These are phyloP conservation scores for Favolaschia claudopus DNA, from an alignment of 768 basidiomycete species.

Conservation along the genomic window DNA sequence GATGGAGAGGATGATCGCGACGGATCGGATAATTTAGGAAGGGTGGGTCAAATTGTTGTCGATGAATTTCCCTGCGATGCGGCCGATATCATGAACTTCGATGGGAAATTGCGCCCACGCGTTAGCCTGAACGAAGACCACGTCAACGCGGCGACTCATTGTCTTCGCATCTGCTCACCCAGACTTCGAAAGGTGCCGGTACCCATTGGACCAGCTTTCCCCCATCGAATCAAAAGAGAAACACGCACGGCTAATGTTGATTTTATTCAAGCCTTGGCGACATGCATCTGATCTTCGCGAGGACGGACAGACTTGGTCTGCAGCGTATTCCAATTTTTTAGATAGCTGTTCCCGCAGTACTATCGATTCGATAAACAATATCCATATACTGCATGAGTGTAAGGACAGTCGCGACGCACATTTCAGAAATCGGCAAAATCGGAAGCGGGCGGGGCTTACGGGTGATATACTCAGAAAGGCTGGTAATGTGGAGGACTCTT, in stretches of 20 bases:
- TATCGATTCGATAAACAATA: slow-evolving; percentile 41
- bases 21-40: no score
- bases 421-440: slow-evolving; percentile 24
- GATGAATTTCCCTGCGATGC: no score
- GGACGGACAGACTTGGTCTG: slow-evolving; percentile 29
- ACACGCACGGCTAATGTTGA: slow-evolving; percentile 41
- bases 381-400: slow-evolving; percentile 51
- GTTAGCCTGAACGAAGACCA: no score
- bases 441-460: neutral
- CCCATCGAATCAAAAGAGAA: slow-evolving; percentile 28
- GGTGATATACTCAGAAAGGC: neutral
- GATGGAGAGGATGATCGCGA: no score
- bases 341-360: neutral
- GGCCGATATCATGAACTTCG: no score
- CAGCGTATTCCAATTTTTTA: slow-evolving; percentile 34
- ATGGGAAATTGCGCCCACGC: no score
- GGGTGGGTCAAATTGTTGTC: no score
- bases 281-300: slow-evolving; percentile 31
- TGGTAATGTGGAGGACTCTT: neutral
- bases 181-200: slow-evolving; percentile 39
- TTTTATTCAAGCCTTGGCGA: slow-evolving; percentile 52
- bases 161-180: no score
- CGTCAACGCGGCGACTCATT: no score
- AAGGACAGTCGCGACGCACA: slow-evolving; percentile 41
- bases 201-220: slow-evolving; percentile 42